phyloP scores from a whole-genome alignment of 768 basidiomycete genomes.

The Mycena galericulata region DNA sequence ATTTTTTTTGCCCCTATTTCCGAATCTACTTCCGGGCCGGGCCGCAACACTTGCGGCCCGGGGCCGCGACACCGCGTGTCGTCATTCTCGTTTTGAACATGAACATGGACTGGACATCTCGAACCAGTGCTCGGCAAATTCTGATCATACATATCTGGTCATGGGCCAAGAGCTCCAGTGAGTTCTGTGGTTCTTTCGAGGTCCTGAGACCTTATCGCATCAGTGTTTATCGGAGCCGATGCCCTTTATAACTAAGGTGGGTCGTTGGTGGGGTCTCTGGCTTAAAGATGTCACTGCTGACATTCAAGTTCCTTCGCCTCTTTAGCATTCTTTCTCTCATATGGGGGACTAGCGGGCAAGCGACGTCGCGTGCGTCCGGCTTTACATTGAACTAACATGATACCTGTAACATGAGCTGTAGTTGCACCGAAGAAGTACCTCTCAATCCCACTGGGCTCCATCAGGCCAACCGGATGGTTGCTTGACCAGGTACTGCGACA shows the following conservation, averaged over 20 bases:
- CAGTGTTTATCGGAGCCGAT: neutral
- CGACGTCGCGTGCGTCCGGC: constrained; percentile 25
- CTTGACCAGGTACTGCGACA: constrained; percentile 50
- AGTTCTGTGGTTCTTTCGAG: neutral
- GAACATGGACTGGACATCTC: too few relatives aligned
- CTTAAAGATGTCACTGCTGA: constrained; percentile 14
- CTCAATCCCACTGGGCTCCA: constrained; percentile 52
- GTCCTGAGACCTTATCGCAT: neutral
- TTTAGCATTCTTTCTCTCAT: constrained; percentile 14
- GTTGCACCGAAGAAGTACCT: constrained; percentile 58
- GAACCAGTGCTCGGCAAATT: neutral
- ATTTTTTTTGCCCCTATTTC: too few relatives aligned
- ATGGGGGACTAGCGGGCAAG: constrained; percentile 14
- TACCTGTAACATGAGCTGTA: constrained; percentile 21
- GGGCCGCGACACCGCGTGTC: too few relatives aligned
- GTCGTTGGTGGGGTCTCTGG: neutral
- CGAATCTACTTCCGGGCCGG: too few relatives aligned
- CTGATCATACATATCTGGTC: too few relatives aligned
- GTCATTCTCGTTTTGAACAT: too few relatives aligned
- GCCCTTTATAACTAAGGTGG: neutral
- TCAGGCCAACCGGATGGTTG: constrained; percentile 57
- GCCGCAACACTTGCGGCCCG: too few relatives aligned
- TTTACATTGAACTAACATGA: neutral
- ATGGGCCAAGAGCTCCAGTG: neutral
- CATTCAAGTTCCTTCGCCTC: constrained; percentile 17